Evolutionary conservation across 129 eudicot genomes (phyloP).

Genomic region (Helianthus tuberosus): DNA sequence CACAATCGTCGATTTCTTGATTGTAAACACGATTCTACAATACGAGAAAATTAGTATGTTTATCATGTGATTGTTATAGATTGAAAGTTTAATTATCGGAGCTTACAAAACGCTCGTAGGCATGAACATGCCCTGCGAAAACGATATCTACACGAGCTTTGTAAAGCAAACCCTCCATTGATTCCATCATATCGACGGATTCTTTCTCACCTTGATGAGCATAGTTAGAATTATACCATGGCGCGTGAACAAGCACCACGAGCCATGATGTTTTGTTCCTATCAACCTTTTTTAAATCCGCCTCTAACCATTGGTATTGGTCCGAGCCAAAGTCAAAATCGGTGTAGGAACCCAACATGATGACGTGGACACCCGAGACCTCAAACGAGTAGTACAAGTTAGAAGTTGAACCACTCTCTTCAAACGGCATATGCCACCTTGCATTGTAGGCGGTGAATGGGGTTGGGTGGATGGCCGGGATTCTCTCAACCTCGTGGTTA

Average conservation of each 20-base stretch:
- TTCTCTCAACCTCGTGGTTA: conserved; percentile 73
- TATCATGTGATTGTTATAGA: not conserved
- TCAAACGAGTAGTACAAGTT: conserved; percentile 74
- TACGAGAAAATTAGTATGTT: not conserved
- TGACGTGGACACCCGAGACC: conserved; percentile 62
- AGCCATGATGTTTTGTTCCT: conserved; percentile 72
- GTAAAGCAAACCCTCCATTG: conserved; percentile 69
- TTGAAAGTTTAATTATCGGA: not conserved
- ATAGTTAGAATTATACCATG: conserved; percentile 72
- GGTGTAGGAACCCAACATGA: conserved; percentile 81
- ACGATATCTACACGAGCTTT: conserved; percentile 62
- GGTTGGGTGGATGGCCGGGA: conserved; percentile 25
- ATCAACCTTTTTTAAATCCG: conserved; percentile 57
- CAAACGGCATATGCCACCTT: conserved; percentile 83
- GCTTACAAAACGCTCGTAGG: conserved; percentile 80
- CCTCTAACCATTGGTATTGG: conserved; percentile 68
- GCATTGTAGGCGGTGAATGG: conserved; percentile 73
- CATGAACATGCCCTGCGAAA: conserved; percentile 86
- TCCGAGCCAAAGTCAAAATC: conserved; percentile 56
- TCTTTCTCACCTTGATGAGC: conserved; percentile 77
- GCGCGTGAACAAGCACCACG: conserved; percentile 64
- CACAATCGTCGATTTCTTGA: conserved; percentile 47
- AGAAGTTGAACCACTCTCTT: conserved; percentile 62
- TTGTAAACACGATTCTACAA: conserved; percentile 58
- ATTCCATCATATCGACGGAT: conserved; percentile 48